Evolutionary conservation across 1,284 basidiomycete genomes (phyloP), one percentile per base, ranked within the genome.

Genomic region (Wallemia hederae): DNA sequence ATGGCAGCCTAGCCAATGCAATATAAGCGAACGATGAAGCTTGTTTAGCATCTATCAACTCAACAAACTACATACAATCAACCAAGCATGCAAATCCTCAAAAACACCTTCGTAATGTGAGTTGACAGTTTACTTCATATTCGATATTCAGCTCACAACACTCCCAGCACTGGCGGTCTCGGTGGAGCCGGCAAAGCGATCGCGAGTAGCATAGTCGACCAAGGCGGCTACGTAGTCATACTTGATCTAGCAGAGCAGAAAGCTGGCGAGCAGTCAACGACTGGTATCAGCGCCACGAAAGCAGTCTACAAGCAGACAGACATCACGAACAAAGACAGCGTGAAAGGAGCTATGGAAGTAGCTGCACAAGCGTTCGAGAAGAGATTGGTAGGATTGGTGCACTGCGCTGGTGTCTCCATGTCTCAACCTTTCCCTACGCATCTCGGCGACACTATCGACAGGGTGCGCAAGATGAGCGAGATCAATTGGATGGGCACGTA

Each of bases 401-500:
- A 70, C 63, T 69, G 69, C 55, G 69, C 69, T 7, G 69, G 67
- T 17, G 65, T 70, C 3, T 66, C 67, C 24, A 62, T 68, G 62
- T 66, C n/a, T 28, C 28, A 25, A 15, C 19, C 33, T 9, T 24
- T 3, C 19, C 3, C 56, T 22, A 58, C 58, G 24, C 27, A 22
- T 14, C n/a, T 39, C 19, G 39, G 24, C 22, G 59, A 68, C 55
- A 66, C 66, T 1, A 69, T 69, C 59, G 63, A 64, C 1, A 65
- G 69, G 64, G 69, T 70, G 63, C 65, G 65, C 59, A 66, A 66
- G 62, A 69, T 69, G 68, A 62, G 68, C 27, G 65, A 69, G 27
- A 65, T 70, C 66, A 70, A 69, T 61, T 68, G 11, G 63, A 66
- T 61, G 62, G 68, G 68, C 19, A 70, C 69, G 14, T 70, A 69